These are phyloP conservation scores for Helianthus annuus DNA, from an alignment of 129 eudicot genomes.

Conservation along the genomic window HanXRQr2.0-SUNRISE NC_035443.2:124824725-124825224, in stretches of 20 bases:
- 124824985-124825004: slow-evolving; percentile 37
- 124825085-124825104: neutral
- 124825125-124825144: too few species aligned
- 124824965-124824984: slow-evolving; percentile 32
- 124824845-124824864: slow-evolving; percentile 28
- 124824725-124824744: slow-evolving; percentile 52
- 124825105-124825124: too few species aligned
- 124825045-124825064: slow-evolving; percentile 9
- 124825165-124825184: too few species aligned
- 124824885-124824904: slow-evolving; percentile 26
- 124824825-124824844: slow-evolving; percentile 26
- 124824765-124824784: slow-evolving; percentile 36
- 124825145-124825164: too few species aligned
- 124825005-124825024: slow-evolving; percentile 54
- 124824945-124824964: slow-evolving; percentile 26
- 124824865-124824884: slow-evolving; percentile 18
- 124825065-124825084: neutral
- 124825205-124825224: too few species aligned
- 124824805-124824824: slow-evolving; percentile 35
- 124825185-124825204: too few species aligned
- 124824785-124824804: slow-evolving; percentile 44
- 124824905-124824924: slow-evolving; percentile 7
- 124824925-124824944: slow-evolving; percentile 18
- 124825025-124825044: slow-evolving; percentile 53
- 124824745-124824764: slow-evolving; percentile 33